A percentile compares a stretch with the other conserved stretches of the same genome.
Evolutionary conservation across 257 asterid genomes (phyloP).

Genomic region (Fraxinus excelsior): DNA sequence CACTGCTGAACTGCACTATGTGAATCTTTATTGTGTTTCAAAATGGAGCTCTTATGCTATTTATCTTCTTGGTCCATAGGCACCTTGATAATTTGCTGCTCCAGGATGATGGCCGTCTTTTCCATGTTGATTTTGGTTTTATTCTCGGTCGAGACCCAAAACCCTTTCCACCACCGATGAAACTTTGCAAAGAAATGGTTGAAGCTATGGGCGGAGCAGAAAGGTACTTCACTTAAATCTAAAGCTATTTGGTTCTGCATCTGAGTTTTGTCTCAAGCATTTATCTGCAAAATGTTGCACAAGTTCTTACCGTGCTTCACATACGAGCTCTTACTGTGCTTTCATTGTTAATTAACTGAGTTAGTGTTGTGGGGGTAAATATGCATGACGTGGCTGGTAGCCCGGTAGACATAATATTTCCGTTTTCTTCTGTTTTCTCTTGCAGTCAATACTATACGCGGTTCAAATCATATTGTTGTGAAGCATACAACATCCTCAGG

Average conservation of each 20-base stretch:
- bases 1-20: neutral
- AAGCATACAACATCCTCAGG: conserved; percentile 96
- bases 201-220: conserved; percentile 99
- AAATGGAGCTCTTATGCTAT: conserved; percentile 22
- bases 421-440: conserved; percentile 18
- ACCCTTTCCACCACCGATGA: conserved; percentile 99
- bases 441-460: conserved; percentile 93
- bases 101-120: conserved; percentile 94
- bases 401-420: conserved; percentile 2
- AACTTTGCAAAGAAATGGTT: conserved; percentile 99
- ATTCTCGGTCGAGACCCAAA: conserved; percentile 97
- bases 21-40: conserved; percentile 7
- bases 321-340: neutral
- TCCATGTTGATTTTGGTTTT: conserved; percentile 94
- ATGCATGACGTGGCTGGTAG: neutral
- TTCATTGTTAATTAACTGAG: neutral
- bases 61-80: conserved; percentile 49
- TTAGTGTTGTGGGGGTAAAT: neutral
- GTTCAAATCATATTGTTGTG: conserved; percentile 96
- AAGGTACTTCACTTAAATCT: conserved; percentile 49
- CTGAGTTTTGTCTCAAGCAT: neutral
- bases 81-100: conserved; percentile 96
- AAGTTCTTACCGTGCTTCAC: neutral
- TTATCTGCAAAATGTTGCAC: neutral
- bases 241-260: neutral